phyloP scores from a whole-genome alignment of 2,329 filamentous ascomycete genomes.

The Arthroderma uncinatum region DNA sequence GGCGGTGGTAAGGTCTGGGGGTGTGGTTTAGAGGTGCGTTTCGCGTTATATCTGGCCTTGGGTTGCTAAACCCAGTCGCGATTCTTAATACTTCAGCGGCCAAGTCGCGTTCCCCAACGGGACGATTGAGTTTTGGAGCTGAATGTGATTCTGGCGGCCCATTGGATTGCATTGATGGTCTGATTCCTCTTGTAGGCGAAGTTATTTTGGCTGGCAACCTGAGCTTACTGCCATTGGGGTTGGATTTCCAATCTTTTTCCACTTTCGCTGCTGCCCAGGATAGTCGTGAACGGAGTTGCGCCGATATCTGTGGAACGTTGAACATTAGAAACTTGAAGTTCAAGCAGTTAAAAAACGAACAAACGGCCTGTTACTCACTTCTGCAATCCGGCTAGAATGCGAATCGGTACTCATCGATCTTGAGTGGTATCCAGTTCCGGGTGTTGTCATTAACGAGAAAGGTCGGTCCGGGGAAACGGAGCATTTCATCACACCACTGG shows the following conservation, averaged over 20 bases:
- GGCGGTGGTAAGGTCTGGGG: neutral
- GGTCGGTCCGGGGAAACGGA: constrained; percentile 15
- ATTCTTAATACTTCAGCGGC: neutral
- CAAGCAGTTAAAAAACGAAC: constrained; percentile 17
- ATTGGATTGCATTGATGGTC: neutral
- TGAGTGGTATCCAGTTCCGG: constrained; percentile 44
- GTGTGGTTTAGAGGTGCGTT: neutral
- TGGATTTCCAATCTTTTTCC: constrained; percentile 73
- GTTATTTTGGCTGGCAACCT: neutral
- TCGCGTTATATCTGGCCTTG: neutral
- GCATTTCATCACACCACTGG: constrained; percentile 61
- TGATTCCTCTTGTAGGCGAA: neutral
- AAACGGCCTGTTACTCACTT: constrained; percentile 46
- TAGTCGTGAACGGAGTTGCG: constrained; percentile 69
- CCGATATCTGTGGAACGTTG: constrained; percentile 50
- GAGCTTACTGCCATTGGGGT: constrained; percentile 3
- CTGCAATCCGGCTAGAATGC: constrained; percentile 60
- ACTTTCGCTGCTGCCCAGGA: constrained; percentile 93
- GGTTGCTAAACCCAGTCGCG: neutral
- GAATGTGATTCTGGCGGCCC: neutral
- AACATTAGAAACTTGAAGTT: neutral
- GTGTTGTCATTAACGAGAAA: constrained; percentile 23
- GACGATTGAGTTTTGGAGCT: neutral
- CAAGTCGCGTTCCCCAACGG: neutral
- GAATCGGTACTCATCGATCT: constrained; percentile 61